phyloP scores from a whole-genome alignment of 306 rosid genomes.

The Cicer chorassanicum region DNA sequence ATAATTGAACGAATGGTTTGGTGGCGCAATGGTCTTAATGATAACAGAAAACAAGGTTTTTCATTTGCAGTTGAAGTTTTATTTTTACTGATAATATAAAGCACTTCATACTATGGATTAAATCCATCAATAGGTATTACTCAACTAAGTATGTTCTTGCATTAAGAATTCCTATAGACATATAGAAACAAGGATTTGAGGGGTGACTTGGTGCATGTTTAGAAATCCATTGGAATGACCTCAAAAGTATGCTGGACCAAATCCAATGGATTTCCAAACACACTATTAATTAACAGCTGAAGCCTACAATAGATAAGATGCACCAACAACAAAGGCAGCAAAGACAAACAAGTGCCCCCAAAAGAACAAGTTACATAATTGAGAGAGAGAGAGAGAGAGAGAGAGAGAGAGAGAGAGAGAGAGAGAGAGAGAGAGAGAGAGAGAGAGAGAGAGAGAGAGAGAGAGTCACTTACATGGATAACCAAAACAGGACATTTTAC shows the following conservation, averaged over 20 bases:
- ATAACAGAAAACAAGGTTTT: constrained; percentile 16
- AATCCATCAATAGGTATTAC: constrained; percentile 19
- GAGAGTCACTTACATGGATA: constrained; percentile 76
- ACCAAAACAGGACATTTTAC: constrained; percentile 85
- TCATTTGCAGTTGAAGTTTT: constrained; percentile 1
- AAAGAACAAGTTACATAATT: constrained; percentile 2
- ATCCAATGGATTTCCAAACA: constrained; percentile 1
- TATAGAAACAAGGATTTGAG: constrained; percentile 5
- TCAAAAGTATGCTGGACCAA: background rate
- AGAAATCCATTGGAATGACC: background rate
- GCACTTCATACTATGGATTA: background rate
- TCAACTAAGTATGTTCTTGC: constrained; percentile 11
- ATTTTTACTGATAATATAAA: background rate
- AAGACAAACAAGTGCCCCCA: background rate
- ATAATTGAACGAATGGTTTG: background rate
- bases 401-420: background rate
- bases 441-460: background rate
- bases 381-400: background rate
- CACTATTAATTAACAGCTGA: constrained; percentile 7
- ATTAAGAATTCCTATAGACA: constrained; percentile 30
- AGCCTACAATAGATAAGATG: constrained; percentile 6
- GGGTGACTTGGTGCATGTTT: background rate
- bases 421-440: background rate
- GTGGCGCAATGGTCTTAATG: constrained; percentile 6
- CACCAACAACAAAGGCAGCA: constrained; percentile 30